A percentile compares a stretch with the other conserved stretches of the same genome.
Conservation (phyloP, 768 basidiomycete species). For the Pholiota molesta region DNA sequence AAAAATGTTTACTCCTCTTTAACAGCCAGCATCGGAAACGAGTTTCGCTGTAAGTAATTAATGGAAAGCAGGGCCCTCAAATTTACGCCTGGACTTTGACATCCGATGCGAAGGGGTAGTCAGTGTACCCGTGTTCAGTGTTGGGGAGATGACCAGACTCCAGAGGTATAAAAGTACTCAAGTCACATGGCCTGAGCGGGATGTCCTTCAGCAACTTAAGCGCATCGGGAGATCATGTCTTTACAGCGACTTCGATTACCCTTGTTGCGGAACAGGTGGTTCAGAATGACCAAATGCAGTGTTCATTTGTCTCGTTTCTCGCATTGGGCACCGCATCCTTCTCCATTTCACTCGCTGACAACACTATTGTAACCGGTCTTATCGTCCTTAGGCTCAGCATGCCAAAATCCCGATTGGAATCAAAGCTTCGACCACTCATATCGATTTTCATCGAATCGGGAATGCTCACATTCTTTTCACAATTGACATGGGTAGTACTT, state of each 20-base stretch:
- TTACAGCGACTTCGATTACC: neutral
- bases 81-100: too few species aligned
- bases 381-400: slow-evolving; percentile 7
- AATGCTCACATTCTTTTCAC: slow-evolving; percentile 3
- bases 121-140: too few species aligned
- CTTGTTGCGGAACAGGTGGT: neutral
- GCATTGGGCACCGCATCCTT: slow-evolving; percentile 8
- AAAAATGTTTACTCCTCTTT: too few species aligned
- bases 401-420: neutral
- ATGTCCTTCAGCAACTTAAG: too few species aligned
- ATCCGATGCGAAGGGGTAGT: too few species aligned
- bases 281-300: neutral
- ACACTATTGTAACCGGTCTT: slow-evolving; percentile 8
- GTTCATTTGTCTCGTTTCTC: neutral
- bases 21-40: too few species aligned
- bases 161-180: too few species aligned
- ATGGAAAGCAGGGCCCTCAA: too few species aligned
- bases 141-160: too few species aligned
- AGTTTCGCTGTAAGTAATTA: too few species aligned
- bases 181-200: too few species aligned
- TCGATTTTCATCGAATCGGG: slow-evolving; percentile 9
- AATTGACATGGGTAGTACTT: slow-evolving; percentile 11
- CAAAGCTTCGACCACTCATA: neutral
- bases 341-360: slow-evolving; percentile 7
- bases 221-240: too few species aligned